Conservation (phyloP, 352 stramenopile genomes). For the Globisporangium sylvaticum region DNA sequence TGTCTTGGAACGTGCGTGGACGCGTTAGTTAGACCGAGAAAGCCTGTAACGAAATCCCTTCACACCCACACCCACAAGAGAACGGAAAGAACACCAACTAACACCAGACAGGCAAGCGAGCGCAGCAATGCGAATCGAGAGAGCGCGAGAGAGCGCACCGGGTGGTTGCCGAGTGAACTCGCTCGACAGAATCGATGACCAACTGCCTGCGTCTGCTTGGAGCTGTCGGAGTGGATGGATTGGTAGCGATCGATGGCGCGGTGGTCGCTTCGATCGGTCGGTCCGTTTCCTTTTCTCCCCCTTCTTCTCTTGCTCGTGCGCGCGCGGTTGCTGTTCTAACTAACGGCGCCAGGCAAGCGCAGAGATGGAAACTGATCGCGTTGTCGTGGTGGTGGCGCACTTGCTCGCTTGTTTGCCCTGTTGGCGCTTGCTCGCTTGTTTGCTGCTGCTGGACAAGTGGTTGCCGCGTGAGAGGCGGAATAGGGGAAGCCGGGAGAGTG, state of each 20-base stretch:
- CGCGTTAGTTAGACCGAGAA: background rate
- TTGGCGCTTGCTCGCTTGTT: background rate
- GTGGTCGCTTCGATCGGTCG: background rate
- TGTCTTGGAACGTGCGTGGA: background rate
- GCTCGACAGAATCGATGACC: background rate
- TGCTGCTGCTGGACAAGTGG: background rate
- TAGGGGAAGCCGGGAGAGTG: background rate
- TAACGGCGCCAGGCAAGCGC: background rate
- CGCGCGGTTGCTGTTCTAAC: background rate
- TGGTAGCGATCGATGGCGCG: background rate
- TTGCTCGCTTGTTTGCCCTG: background rate
- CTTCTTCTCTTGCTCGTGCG: background rate
- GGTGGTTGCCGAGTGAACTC: background rate
- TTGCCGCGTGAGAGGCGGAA: slow-evolving; percentile 1
- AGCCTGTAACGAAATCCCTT: background rate
- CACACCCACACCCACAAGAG: background rate
- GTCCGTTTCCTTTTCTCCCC: background rate
- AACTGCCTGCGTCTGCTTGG: background rate
- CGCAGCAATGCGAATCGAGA: background rate
- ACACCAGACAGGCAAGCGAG: background rate
- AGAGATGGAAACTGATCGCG: slow-evolving; percentile 12
- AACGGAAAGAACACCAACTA: background rate
- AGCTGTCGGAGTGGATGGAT: too few relatives aligned
- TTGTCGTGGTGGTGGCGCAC: background rate
- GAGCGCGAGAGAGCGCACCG: background rate